Evolutionary conservation across 306 rosid species (phyloP).

Genomic region (Vigna reflexopilosa): DNA sequence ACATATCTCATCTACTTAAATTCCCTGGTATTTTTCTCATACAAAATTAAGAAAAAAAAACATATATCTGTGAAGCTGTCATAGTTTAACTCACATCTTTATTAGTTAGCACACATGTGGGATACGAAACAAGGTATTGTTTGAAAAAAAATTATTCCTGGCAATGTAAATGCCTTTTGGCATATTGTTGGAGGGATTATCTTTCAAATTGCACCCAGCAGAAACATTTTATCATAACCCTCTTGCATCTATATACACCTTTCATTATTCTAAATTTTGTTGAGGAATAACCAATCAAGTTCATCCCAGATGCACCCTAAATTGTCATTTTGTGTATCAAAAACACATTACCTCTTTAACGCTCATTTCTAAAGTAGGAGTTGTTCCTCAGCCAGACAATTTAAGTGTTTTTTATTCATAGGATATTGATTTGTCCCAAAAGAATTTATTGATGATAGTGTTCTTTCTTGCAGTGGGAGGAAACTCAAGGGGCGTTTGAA

Average conservation of each 20-base stretch:
- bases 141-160: background rate
- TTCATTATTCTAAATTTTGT: background rate
- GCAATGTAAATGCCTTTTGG: slow-evolving; percentile 21
- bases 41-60: background rate
- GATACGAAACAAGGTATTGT: background rate
- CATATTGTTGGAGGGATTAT: background rate
- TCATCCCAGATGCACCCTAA: background rate
- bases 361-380: background rate
- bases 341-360: background rate
- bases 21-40: background rate
- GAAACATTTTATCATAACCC: slow-evolving; percentile 12
- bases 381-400: slow-evolving; percentile 28
- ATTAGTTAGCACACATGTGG: background rate
- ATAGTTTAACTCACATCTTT: background rate
- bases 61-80: background rate
- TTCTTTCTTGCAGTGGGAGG: slow-evolving; percentile 80
- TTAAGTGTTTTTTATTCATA: slow-evolving; percentile 9
- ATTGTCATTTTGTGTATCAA: background rate
- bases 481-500: slow-evolving; percentile 70
- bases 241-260: slow-evolving; percentile 23
- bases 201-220: slow-evolving; percentile 29
- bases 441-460: slow-evolving; percentile 13
- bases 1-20: background rate
- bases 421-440: background rate
- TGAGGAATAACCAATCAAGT: slow-evolving; percentile 14